phyloP scores from a whole-genome alignment of 2,329 filamentous ascomycete species.

The Ophiognomonia clavigignenti-juglandacearum region DNA sequence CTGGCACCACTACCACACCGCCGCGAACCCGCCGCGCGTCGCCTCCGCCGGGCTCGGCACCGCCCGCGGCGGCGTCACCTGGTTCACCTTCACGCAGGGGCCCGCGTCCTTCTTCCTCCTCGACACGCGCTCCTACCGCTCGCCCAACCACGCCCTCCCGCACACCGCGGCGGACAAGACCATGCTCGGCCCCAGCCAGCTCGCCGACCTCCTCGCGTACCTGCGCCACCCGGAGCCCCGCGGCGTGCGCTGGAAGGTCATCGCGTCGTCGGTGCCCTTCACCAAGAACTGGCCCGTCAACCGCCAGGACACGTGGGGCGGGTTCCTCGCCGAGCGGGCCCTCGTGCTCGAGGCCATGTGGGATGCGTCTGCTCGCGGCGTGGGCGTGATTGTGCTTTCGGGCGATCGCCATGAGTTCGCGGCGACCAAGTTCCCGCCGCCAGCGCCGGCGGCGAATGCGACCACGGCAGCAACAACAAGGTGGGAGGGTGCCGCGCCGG shows the following conservation, averaged over 20 bases:
- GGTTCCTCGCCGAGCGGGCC: constrained; percentile 76
- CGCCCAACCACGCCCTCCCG: constrained; percentile 56
- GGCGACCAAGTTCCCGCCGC: constrained; percentile 73
- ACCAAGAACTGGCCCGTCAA: constrained; percentile 97
- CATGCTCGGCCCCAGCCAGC: constrained; percentile 79
- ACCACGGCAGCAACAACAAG: constrained; percentile 42
- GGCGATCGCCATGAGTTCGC: constrained; percentile 98
- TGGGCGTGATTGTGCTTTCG: constrained; percentile 77
- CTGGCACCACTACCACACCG: constrained; percentile 80
- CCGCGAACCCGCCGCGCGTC: constrained; percentile 75
- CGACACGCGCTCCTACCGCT: constrained; percentile 85
- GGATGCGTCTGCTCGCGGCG: constrained; percentile 69
- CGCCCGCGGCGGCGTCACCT: constrained; percentile 60
- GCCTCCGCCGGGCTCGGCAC: constrained; percentile 39
- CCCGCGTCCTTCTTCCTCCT: constrained; percentile 93
- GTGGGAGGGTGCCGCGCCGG: constrained; percentile 60
- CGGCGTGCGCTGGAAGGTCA: constrained; percentile 88
- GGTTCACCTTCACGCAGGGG: constrained; percentile 85
- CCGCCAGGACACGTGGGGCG: constrained; percentile 87
- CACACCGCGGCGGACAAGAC: constrained; percentile 65
- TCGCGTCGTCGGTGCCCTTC: constrained; percentile 87
- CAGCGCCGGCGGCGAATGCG: too few relatives aligned
- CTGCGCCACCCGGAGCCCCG: constrained; percentile 65
- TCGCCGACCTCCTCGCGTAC: constrained; percentile 74
- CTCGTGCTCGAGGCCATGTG: constrained; percentile 87